Conservation (phyloP, 148 eudicot species). For the Pharnaceum exiguum region DNA sequence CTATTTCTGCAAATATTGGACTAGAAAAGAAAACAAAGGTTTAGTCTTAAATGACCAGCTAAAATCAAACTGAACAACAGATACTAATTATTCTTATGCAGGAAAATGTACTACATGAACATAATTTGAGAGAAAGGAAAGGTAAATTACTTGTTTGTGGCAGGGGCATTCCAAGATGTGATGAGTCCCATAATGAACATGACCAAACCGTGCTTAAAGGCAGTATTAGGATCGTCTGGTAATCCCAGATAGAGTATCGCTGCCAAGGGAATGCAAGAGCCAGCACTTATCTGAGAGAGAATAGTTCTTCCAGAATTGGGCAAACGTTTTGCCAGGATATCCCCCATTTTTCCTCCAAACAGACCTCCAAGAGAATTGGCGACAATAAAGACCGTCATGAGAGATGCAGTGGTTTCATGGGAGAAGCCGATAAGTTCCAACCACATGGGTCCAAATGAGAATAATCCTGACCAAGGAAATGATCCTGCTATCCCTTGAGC, state of each 20-base stretch:
- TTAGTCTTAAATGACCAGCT: no score
- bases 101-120: no score
- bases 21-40: no score
- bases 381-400: slow-evolving; percentile 68
- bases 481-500: slow-evolving; percentile 94
- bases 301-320: slow-evolving; percentile 75
- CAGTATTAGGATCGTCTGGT: slow-evolving; percentile 62
- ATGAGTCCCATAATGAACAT: slow-evolving; percentile 82
- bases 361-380: slow-evolving; percentile 77
- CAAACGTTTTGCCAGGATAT: slow-evolving; percentile 44
- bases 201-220: slow-evolving; percentile 46
- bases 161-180: slow-evolving; percentile 84
- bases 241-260: slow-evolving; percentile 63
- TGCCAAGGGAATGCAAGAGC: slow-evolving; percentile 93
- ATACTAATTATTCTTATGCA: no score
- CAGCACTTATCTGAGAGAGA: slow-evolving; percentile 93
- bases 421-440: slow-evolving; percentile 90
- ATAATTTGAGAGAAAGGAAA: no score
- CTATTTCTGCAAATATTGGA: slow-evolving; percentile 97
- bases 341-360: slow-evolving; percentile 80
- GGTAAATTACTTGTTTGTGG: slow-evolving; percentile 68
- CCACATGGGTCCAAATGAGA: slow-evolving; percentile 94
- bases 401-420: slow-evolving; percentile 64
- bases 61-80: no score
- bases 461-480: slow-evolving; percentile 96